A percentile compares a stretch with the other conserved stretches of the same genome.
These are phyloP conservation scores for Coemansia sp. DNA, from an alignment of 192 early-diverging fungal genomes.

Conservation along the genomic window DNA sequence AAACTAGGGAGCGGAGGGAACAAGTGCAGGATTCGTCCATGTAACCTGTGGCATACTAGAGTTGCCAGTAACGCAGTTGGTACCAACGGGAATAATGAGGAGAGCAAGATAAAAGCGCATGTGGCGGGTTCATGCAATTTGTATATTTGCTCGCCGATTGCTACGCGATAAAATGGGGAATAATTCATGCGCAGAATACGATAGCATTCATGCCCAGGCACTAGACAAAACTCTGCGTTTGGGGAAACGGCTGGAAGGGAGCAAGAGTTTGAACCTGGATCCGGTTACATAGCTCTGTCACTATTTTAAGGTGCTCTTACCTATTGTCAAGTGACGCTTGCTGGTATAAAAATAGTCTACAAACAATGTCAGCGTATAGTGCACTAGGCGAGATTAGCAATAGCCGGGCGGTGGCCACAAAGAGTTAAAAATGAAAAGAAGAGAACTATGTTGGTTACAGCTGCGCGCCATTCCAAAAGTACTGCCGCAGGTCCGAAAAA, in stretches of 20 bases:
- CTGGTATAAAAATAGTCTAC: no score
- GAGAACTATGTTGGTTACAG: no score
- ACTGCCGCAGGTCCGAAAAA: background rate
- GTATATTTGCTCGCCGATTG: background rate
- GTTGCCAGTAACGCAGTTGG: background rate
- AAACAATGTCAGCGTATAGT: no score
- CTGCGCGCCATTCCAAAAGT: background rate
- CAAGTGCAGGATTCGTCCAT: background rate
- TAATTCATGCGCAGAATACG: constrained; percentile 14
- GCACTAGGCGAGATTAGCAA: no score
- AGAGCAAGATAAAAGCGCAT: background rate
- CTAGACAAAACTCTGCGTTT: background rate
- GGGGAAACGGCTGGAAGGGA: no score
- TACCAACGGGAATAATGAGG: background rate
- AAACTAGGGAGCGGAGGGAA: constrained; percentile 7
- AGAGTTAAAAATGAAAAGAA: no score
- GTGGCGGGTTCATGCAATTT: constrained; percentile 1
- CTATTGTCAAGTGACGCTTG: no score
- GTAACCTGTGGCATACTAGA: background rate
- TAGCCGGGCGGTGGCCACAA: no score
- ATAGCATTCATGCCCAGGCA: constrained; percentile 14
- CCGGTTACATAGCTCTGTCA: background rate
- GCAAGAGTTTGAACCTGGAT: background rate
- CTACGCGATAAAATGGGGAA: background rate
- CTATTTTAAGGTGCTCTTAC: no score